Evolutionary conservation across 2,329 filamentous ascomycete species (phyloP).

Genomic region (Xylariaceae sp.): DNA sequence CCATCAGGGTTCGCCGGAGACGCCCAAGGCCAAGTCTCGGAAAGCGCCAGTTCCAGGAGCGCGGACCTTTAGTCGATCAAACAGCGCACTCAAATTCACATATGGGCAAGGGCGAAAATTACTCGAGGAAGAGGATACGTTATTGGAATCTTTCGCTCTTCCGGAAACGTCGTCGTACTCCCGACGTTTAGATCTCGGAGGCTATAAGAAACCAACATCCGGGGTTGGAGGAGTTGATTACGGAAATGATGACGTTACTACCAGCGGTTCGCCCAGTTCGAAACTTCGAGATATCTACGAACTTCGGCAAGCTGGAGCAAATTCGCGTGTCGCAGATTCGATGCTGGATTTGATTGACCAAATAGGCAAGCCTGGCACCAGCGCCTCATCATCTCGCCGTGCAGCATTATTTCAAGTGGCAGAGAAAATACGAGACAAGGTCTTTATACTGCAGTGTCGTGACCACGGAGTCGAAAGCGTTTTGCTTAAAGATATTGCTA

Average conservation of each 20-base stretch:
- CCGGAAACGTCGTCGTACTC: slow-evolving; percentile 24
- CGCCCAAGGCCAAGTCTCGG: slow-evolving; percentile 22
- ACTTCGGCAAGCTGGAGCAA: slow-evolving; percentile 58
- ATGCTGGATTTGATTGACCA: slow-evolving; percentile 59
- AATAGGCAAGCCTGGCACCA: slow-evolving; percentile 46
- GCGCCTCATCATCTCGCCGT: slow-evolving; percentile 48
- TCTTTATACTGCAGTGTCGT: slow-evolving; percentile 64
- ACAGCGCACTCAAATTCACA: slow-evolving; percentile 30
- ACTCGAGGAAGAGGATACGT: slow-evolving; percentile 30
- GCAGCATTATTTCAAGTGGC: slow-evolving; percentile 56
- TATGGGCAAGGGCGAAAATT: slow-evolving; percentile 31
- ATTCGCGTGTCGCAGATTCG: slow-evolving; percentile 60
- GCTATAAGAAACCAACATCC: slow-evolving; percentile 23
- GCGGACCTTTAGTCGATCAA: slow-evolving; percentile 29
- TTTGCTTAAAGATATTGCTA: slow-evolving; percentile 57
- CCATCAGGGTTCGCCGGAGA: slow-evolving; percentile 21
- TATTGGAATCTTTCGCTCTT: slow-evolving; percentile 27
- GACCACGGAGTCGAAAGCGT: slow-evolving; percentile 66
- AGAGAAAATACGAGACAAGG: slow-evolving; percentile 54
- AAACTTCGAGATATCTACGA: slow-evolving; percentile 61
- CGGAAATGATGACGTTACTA: slow-evolving; percentile 43
- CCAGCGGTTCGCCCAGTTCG: slow-evolving; percentile 39
- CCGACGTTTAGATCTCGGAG: slow-evolving; percentile 29
- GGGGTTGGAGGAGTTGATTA: slow-evolving; percentile 29
- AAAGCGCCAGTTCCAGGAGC: slow-evolving; percentile 18